Conservation (phyloP, 179 eudicot genomes). For the Vitellaria paradoxa region DNA sequence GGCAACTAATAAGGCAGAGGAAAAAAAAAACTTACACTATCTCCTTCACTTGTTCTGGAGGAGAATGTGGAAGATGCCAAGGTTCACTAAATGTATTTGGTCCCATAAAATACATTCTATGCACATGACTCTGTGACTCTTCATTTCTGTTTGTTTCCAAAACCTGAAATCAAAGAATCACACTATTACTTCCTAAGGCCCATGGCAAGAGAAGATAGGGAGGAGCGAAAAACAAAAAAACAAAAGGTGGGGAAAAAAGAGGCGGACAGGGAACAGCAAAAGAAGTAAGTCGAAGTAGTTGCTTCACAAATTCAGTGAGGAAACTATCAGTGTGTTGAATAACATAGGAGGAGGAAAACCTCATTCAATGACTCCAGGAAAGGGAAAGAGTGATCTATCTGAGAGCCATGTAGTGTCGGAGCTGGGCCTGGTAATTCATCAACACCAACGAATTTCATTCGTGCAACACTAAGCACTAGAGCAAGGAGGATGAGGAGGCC, state of each 20-base stretch:
- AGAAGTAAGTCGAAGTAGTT: not conserved
- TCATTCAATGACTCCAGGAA: slow-evolving; percentile 98
- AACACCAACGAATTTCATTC: slow-evolving; percentile 88
- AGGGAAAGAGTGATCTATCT: slow-evolving; percentile 96
- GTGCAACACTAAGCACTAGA: slow-evolving; percentile 95
- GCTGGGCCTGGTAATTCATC: slow-evolving; percentile 90
- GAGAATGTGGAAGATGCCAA: slow-evolving; percentile 98
- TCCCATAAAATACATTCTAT: slow-evolving; percentile 97
- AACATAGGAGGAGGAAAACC: slow-evolving; percentile 34
- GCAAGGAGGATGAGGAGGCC: slow-evolving; percentile 88
- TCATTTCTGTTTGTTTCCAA: slow-evolving; percentile 96
- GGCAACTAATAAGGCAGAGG: not conserved
- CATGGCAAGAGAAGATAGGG: not conserved
- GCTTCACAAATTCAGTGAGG: too few relatives aligned
- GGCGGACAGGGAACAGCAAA: not conserved
- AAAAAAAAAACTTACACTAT: slow-evolving; percentile 71
- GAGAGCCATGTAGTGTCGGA: slow-evolving; percentile 91
- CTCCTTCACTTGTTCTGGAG: slow-evolving; percentile 90
- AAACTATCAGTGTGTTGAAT: not conserved
- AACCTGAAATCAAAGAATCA: slow-evolving; percentile 52
- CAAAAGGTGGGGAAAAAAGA: not conserved
- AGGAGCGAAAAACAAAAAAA: not conserved
- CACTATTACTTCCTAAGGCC: not conserved
- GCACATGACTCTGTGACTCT: slow-evolving; percentile 94
- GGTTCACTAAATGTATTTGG: slow-evolving; percentile 96